Conservation (phyloP, 2,329 filamentous ascomycete species). For the Fusarium lyarnte region DNA sequence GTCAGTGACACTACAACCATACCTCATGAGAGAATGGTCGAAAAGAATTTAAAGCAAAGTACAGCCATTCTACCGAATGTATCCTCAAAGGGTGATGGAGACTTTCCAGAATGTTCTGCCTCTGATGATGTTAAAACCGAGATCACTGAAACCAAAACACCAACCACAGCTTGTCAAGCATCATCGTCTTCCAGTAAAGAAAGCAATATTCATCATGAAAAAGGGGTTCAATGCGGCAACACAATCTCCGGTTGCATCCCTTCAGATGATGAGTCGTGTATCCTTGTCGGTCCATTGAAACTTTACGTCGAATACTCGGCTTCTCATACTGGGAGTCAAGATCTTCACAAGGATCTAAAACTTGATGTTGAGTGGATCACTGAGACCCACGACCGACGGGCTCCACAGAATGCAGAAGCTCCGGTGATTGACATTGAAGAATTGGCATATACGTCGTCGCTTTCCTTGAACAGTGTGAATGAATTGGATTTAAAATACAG, state of each 20-base stretch:
- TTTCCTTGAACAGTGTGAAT: neutral
- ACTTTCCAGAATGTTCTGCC: neutral
- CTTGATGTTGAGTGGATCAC: neutral
- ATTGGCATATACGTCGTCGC: neutral
- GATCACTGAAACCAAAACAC: neutral
- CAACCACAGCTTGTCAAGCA: neutral
- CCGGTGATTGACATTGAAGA: neutral
- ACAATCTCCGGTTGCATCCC: neutral
- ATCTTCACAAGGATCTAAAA: neutral
- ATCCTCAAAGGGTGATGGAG: neutral
- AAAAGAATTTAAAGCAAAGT: neutral
- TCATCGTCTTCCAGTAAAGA: neutral
- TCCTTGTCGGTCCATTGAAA: neutral
- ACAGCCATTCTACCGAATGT: neutral
- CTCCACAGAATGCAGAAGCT: neutral
- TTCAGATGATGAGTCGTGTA: neutral
- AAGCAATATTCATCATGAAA: neutral
- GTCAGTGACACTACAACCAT: neutral
- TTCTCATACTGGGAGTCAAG: neutral
- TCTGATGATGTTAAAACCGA: neutral
- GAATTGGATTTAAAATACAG: neutral
- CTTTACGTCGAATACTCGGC: neutral
- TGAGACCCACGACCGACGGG: neutral
- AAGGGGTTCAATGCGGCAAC: neutral
- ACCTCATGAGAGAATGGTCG: neutral